Evolutionary conservation across 2,329 filamentous ascomycete genomes (phyloP).

Genomic region (Bimuria novae-zelandiae): DNA sequence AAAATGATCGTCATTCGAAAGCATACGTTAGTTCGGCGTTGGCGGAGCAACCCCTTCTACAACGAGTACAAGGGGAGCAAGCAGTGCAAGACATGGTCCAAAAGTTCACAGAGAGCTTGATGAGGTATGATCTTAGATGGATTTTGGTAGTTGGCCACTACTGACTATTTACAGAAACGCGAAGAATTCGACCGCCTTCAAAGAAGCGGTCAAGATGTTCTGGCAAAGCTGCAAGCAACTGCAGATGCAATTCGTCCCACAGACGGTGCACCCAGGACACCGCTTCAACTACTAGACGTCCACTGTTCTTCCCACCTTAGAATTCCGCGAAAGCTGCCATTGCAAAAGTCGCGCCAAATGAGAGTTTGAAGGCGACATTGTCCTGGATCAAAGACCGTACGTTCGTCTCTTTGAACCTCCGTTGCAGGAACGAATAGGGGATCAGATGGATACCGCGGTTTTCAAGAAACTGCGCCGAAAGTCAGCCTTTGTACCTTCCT

Average conservation of each 20-base stretch:
- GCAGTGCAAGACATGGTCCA: constrained; percentile 35
- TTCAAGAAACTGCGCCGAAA: constrained; percentile 51
- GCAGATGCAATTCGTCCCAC: constrained; percentile 42
- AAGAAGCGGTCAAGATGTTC: constrained; percentile 42
- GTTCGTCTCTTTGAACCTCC: constrained; percentile 57
- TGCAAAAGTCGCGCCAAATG: constrained; percentile 74
- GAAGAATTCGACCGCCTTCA: constrained; percentile 37
- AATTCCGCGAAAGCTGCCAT: constrained; percentile 68
- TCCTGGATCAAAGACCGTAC: constrained; percentile 58
- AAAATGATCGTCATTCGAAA: constrained; percentile 37
- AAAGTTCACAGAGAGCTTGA: constrained; percentile 41
- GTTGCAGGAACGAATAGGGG: constrained; percentile 55
- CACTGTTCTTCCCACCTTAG: constrained; percentile 30
- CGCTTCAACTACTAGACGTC: constrained; percentile 23
- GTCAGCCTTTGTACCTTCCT: constrained; percentile 23
- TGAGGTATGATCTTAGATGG: constrained; percentile 26
- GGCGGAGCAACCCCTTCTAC: constrained; percentile 34
- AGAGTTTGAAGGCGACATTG: constrained; percentile 67
- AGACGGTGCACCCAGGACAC: constrained; percentile 32
- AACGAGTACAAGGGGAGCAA: constrained; percentile 34
- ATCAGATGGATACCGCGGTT: constrained; percentile 57
- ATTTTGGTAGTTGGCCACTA: neutral
- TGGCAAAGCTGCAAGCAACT: constrained; percentile 44
- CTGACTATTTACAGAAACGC: constrained; percentile 39
- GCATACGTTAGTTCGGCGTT: constrained; percentile 38